A percentile compares a stretch with the other conserved stretches of the same genome.
phyloP scores from a whole-genome alignment of 768 basidiomycete species.

The Steccherinum ochraceum region DNA sequence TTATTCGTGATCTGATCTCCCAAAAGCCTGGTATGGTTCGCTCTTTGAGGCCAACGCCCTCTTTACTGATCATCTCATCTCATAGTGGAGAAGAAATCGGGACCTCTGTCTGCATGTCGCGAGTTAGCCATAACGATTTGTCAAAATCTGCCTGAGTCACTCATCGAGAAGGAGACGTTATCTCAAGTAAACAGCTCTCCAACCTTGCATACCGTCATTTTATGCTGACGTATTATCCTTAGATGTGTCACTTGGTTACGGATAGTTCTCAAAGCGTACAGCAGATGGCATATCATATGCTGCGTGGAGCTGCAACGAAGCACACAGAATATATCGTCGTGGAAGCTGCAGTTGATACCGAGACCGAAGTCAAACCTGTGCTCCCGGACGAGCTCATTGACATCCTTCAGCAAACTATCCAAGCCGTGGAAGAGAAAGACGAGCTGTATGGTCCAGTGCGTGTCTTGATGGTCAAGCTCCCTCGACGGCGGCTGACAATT shows the following conservation, averaged over 20 bases:
- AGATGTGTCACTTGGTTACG: constrained; percentile 79
- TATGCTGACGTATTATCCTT: constrained; percentile 2
- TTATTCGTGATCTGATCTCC: constrained; percentile 57
- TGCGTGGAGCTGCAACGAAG: constrained; percentile 62
- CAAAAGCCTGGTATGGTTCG: constrained; percentile 48
- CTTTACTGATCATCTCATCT: not conserved
- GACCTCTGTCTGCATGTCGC: constrained; percentile 60
- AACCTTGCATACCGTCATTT: not conserved
- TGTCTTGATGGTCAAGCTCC: constrained; percentile 1
- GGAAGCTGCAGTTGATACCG: constrained; percentile 76
- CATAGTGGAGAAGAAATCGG: constrained; percentile 29
- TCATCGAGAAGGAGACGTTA: constrained; percentile 60
- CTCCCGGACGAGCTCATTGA: constrained; percentile 64
- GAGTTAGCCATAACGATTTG: constrained; percentile 66
- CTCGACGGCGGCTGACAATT: not conserved
- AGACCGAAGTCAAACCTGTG: constrained; percentile 42
- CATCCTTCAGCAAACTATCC: constrained; percentile 47
- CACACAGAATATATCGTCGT: constrained; percentile 81
- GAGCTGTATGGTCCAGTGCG: constrained; percentile 32
- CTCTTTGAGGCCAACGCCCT: constrained; percentile 17
- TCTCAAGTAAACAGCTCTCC: constrained; percentile 39
- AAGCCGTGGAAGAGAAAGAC: constrained; percentile 30
- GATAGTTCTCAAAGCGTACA: constrained; percentile 65
- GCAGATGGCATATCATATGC: constrained; percentile 68
- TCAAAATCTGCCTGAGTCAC: constrained; percentile 53